A percentile compares a stretch with the other conserved stretches of the same genome.
Conservation (phyloP, 345 rosid species). For the Limnanthes douglasii region DNA sequence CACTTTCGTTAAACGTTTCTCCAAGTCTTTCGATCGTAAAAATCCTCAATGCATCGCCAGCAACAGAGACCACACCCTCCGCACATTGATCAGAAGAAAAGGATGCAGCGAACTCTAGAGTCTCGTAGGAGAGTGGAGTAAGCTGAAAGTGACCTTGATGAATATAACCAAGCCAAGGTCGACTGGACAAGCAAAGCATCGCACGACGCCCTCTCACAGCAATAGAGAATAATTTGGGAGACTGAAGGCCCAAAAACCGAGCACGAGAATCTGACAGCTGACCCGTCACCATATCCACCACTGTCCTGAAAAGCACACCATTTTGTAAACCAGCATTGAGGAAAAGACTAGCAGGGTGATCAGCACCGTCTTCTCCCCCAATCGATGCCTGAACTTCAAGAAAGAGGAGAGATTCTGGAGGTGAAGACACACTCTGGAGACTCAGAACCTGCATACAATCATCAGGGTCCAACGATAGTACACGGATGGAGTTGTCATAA, state of each 20-base stretch:
- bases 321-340: conserved; percentile 89
- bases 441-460: conserved; percentile 96
- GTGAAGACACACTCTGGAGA: conserved; percentile 91
- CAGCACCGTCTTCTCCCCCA: conserved; percentile 99
- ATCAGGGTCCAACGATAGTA: conserved; percentile 92
- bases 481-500: conserved; percentile 81
- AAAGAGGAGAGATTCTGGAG: conserved; percentile 94
- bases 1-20: conserved; percentile 88
- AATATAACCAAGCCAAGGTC: conserved; percentile 98
- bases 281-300: conserved; percentile 97
- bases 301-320: conserved; percentile 89
- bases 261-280: conserved; percentile 98
- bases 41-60: conserved; percentile 90
- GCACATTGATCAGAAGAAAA: conserved; percentile 99
- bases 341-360: conserved; percentile 96
- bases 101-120: conserved; percentile 89
- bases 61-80: conserved; percentile 94
- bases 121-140: conserved; percentile 92
- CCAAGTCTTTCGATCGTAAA: conserved; percentile 91
- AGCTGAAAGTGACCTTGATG: conserved; percentile 90
- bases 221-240: conserved; percentile 85
- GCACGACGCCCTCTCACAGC: conserved; percentile 80
- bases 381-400: conserved; percentile 95
- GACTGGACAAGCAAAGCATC: conserved; percentile 91
- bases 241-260: conserved; percentile 80